Percentiles rank a stretch among this genome's conserved stretches.
Evolutionary conservation across 768 basidiomycete genomes (phyloP).

Genomic region (Ephemerocybe angulata): DNA sequence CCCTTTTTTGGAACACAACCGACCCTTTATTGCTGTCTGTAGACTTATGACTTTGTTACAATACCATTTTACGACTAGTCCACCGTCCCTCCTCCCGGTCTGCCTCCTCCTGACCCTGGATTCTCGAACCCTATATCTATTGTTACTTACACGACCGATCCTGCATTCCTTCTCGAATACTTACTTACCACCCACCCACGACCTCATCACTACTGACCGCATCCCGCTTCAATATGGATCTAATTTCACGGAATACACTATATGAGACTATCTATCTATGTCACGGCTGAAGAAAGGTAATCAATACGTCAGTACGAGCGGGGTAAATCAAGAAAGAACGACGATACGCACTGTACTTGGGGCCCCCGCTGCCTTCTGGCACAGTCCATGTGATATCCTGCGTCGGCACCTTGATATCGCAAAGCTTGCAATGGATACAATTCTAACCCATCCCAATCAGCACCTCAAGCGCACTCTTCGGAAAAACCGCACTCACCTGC

Average conservation of each 20-base stretch:
- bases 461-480: neutral
- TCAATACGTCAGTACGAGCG: neutral
- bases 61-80: neutral
- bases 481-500: slow-evolving; percentile 53
- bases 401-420: slow-evolving; percentile 93
- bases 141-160: neutral
- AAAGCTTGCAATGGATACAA: slow-evolving; percentile 92
- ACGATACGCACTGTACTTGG: slow-evolving; percentile 75
- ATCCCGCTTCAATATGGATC: neutral
- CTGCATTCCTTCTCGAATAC: neutral
- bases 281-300: slow-evolving; percentile 5
- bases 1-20: too few relatives aligned
- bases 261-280: slow-evolving; percentile 7
- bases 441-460: slow-evolving; percentile 48
- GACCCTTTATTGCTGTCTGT: too few relatives aligned
- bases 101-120: too few relatives aligned
- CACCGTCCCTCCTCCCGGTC: too few relatives aligned
- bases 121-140: too few relatives aligned
- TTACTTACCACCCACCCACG: too few relatives aligned
- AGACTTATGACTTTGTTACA: neutral
- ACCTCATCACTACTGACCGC: neutral
- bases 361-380: slow-evolving; percentile 94
- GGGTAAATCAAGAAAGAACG: neutral
- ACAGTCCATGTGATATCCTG: slow-evolving; percentile 98
- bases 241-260: neutral